Evolutionary conservation across 257 asterid species (phyloP), one percentile per base, ranked within the genome.

Genomic region (Nicotiana otophora): DNA sequence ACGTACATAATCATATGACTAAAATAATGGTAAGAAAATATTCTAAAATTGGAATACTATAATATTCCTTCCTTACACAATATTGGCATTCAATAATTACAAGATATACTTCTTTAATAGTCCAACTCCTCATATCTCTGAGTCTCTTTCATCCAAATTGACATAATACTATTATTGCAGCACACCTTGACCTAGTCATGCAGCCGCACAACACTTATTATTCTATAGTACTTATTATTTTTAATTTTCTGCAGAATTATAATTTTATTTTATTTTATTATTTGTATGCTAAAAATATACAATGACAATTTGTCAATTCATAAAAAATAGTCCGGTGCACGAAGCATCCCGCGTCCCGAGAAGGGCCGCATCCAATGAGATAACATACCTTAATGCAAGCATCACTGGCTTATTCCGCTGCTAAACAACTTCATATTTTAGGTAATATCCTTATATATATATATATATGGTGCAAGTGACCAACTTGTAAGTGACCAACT

Each of bases 291-390:
- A 39, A 39, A 36, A 39, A n/a, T 0, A 10, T 11, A 70, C 46
- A 20, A 42, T 36, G 20, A 60, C 78, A 69, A 69, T 11, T n/a
- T 19, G 20, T 4, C 2, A 72, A 46, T 17, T 42, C 51, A 42
- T 42, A 9, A 42, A 42, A 42, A 42, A 2, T 42, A 42, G 4
- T 9, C 0, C 1, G 4, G 3, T 42, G 12, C 12, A 42, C 0
- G 0, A 42, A 42, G 3, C 2, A 42, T 8, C 0, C 0, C 10
- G 48, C 10, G 1, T 39, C 3, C 0, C 0, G 0, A 10, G 0
- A 39, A 39, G 10, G 10, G 0, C 48, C 10, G 48, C 0, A 39
- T 39, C 46, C 1, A 36, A 23, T 23, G 26, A 7, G 4, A 0
- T 2, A 1, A 0, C 3, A 11, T 8, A 42, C 3, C 3, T 42